Percentiles rank a stretch among this genome's conserved stretches.
phyloP scores from a whole-genome alignment of 257 asterid species.

The Solanum chilense region DNA sequence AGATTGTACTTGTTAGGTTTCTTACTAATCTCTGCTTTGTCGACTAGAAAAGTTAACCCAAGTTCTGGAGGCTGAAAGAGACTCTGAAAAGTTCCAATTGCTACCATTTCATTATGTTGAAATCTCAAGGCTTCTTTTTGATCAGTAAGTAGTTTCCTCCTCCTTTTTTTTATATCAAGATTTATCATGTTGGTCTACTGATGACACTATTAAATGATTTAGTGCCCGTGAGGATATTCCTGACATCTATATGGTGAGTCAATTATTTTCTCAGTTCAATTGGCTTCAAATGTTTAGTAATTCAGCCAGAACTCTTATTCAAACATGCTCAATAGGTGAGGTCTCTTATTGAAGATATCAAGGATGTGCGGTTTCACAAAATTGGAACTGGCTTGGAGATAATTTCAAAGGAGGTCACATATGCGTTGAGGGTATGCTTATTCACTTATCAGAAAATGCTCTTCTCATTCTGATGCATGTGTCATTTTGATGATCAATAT shows the following conservation, averaged over 20 bases:
- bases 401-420: constrained; percentile 60
- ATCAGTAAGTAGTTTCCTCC: constrained; percentile 45
- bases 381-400: constrained; percentile 82
- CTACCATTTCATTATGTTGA: constrained; percentile 95
- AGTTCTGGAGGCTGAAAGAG: constrained; percentile 87
- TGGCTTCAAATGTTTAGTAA: not conserved
- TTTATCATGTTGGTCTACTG: constrained; percentile 1
- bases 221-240: constrained; percentile 89
- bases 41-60: constrained; percentile 59
- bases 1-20: not conserved
- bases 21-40: constrained; percentile 8
- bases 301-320: constrained; percentile 5
- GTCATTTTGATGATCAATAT: not conserved
- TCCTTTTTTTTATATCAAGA: not conserved
- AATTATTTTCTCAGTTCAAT: not conserved
- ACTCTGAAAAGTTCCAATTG: constrained; percentile 73
- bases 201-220: constrained; percentile 11
- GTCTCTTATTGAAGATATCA: constrained; percentile 91
- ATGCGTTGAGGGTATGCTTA: constrained; percentile 57
- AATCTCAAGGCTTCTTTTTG: constrained; percentile 88
- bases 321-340: constrained; percentile 40
- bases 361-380: constrained; percentile 91
- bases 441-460: not conserved
- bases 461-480: not conserved
- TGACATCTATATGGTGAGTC: constrained; percentile 75